Percentiles rank a stretch among this genome's conserved stretches.
These are phyloP conservation scores for Corymbia maculata DNA, from an alignment of 345 rosid species.

Conservation along the genomic window DNA sequence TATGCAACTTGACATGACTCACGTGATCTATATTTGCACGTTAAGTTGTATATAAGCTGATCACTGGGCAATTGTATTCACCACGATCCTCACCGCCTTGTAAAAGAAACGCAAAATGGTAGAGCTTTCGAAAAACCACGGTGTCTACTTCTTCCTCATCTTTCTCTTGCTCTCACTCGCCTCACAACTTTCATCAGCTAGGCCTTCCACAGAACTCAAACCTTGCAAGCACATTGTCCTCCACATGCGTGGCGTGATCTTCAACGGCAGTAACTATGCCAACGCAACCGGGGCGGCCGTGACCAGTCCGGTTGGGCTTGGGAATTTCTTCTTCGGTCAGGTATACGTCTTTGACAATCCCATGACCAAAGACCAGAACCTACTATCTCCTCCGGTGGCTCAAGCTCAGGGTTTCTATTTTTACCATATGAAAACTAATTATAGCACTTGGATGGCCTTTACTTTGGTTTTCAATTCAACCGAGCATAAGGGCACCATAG, in stretches of 20 bases:
- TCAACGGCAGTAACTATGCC: slow-evolving; percentile 21
- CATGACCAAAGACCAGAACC: not conserved
- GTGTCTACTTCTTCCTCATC: not conserved
- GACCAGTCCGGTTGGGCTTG: not conserved
- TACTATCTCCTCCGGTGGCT: not conserved
- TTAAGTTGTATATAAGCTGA: not conserved
- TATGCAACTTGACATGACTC: not conserved
- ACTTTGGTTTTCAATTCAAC: slow-evolving; percentile 15
- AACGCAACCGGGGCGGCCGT: slow-evolving; percentile 3
- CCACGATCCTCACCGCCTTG: not conserved
- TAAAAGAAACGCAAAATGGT: not conserved
- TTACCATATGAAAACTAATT: not conserved
- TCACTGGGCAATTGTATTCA: not conserved
- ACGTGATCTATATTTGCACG: not conserved
- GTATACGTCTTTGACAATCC: not conserved
- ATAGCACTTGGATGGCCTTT: slow-evolving; percentile 6
- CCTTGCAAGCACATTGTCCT: slow-evolving; percentile 47
- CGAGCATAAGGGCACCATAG: slow-evolving; percentile 35
- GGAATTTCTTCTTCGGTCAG: not conserved
- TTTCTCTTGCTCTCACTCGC: slow-evolving; percentile 31
- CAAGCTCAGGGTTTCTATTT: not conserved
- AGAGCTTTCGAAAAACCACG: not conserved
- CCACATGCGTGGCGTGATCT: slow-evolving; percentile 45
- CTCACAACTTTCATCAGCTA: slow-evolving; percentile 26
- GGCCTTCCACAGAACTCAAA: not conserved